Conservation (phyloP, 768 basidiomycete species). For the Tylopilus sp. region DNA sequence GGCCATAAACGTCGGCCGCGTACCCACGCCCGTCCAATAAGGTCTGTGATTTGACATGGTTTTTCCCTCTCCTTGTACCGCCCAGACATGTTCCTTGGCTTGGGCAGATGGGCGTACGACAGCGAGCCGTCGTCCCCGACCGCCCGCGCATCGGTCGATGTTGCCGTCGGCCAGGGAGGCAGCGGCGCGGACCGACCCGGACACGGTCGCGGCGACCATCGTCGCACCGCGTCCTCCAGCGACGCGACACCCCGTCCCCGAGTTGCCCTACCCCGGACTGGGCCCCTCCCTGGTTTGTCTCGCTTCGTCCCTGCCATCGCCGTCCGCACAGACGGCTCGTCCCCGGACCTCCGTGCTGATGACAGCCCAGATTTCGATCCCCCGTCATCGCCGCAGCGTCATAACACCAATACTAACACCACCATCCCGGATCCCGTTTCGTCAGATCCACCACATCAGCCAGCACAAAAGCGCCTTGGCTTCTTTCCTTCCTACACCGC, state of each 20-base stretch:
- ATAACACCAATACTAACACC: constrained; percentile 9
- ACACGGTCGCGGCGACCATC: constrained; percentile 18
- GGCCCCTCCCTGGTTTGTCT: constrained; percentile 19
- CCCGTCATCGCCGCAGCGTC: constrained; percentile 3
- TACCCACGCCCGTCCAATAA: constrained; percentile 7
- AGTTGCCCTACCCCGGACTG: constrained; percentile 23
- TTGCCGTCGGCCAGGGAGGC: constrained; percentile 8
- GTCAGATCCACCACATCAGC: constrained; percentile 30
- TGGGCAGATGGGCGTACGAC: constrained; percentile 21
- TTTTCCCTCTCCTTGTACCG: not conserved
- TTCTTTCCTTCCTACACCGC: constrained; percentile 36
- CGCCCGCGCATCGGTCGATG: constrained; percentile 3
- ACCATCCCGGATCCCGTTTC: constrained; percentile 11
- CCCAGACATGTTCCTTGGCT: constrained; percentile 22
- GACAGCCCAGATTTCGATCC: constrained; percentile 11
- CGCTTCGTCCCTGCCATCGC: constrained; percentile 7
- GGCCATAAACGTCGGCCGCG: constrained; percentile 4
- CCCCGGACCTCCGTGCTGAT: constrained; percentile 10
- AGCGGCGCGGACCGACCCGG: constrained; percentile 3
- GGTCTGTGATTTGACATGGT: constrained; percentile 24
- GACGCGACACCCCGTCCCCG: constrained; percentile 51
- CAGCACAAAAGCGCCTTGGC: constrained; percentile 29
- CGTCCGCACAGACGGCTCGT: constrained; percentile 3
- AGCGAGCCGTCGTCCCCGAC: constrained; percentile 19
- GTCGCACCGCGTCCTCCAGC: constrained; percentile 39